Conservation (phyloP, 2,329 filamentous ascomycete genomes). For the Chalaropsis thielavioides region DNA sequence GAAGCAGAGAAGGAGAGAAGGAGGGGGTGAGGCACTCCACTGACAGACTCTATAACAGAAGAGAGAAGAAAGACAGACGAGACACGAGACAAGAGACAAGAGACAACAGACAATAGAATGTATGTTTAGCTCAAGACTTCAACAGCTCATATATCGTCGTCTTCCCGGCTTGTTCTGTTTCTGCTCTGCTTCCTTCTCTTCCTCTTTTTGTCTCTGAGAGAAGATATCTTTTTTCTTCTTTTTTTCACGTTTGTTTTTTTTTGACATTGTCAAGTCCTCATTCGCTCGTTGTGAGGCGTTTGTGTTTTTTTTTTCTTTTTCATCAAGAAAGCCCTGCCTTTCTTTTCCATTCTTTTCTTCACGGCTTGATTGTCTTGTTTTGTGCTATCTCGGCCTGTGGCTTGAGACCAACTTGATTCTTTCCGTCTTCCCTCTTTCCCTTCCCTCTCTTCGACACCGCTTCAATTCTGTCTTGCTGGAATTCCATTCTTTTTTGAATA, state of each 20-base stretch:
- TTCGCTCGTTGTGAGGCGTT: not conserved
- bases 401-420: not conserved
- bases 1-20: not conserved
- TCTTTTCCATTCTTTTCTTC: slow-evolving; percentile 3
- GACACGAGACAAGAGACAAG: not conserved
- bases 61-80: not conserved
- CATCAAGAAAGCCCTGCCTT: not conserved
- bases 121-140: not conserved
- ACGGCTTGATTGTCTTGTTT: slow-evolving; percentile 5
- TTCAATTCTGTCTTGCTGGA: too few species aligned
- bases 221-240: not conserved
- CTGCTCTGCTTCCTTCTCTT: slow-evolving; percentile 1
- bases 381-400: not conserved
- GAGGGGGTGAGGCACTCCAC: not conserved
- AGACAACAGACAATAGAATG: not conserved
- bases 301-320: too few species aligned
- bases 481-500: not conserved
- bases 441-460: not conserved
- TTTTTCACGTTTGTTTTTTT: slow-evolving; percentile 9
- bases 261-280: slow-evolving; percentile 1
- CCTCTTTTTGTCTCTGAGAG: not conserved
- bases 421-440: not conserved
- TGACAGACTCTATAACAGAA: not conserved
- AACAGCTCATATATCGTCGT: slow-evolving; percentile 7
- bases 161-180: not conserved